Percentiles rank a stretch among this genome's conserved stretches.
Evolutionary conservation across 805 yeast genomes (phyloP).

Genomic region (Pichia thaimueangensis): DNA sequence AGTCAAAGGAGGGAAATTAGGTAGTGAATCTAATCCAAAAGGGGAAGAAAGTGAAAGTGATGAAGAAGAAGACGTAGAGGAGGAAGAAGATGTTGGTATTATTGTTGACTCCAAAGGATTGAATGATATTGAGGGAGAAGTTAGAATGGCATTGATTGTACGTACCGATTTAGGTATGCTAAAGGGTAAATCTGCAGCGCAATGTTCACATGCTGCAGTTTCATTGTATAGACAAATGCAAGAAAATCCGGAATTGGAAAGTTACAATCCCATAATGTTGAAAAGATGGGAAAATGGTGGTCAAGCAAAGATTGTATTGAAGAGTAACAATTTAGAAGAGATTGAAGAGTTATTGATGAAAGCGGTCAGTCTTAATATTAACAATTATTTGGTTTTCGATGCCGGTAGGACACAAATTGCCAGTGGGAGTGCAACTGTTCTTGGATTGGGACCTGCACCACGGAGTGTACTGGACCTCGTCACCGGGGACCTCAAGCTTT

Average conservation of each 20-base stretch:
- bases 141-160: slow-evolving; percentile 79
- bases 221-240: slow-evolving; percentile 69
- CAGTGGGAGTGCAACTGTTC: slow-evolving; percentile 92
- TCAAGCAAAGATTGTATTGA: slow-evolving; percentile 88
- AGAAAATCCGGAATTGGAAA: slow-evolving; percentile 41
- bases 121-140: slow-evolving; percentile 71
- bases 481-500: slow-evolving; percentile 72
- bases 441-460: slow-evolving; percentile 98
- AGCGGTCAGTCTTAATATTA: slow-evolving; percentile 74
- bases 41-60: not conserved
- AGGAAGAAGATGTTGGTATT: slow-evolving; percentile 34
- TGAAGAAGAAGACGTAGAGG: slow-evolving; percentile 19
- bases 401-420: slow-evolving; percentile 97
- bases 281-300: slow-evolving; percentile 77
- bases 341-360: slow-evolving; percentile 73
- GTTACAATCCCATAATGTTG: slow-evolving; percentile 57
- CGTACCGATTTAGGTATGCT: slow-evolving; percentile 88
- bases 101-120: slow-evolving; percentile 55
- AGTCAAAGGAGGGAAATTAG: not conserved
- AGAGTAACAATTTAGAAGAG: slow-evolving; percentile 60
- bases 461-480: slow-evolving; percentile 69
- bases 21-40: not conserved
- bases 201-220: slow-evolving; percentile 95
- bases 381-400: slow-evolving; percentile 79
- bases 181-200: slow-evolving; percentile 96